These are phyloP conservation scores for Anthostomella pinea DNA, from an alignment of 2,329 filamentous ascomycete genomes.

Conservation along the genomic window DNA sequence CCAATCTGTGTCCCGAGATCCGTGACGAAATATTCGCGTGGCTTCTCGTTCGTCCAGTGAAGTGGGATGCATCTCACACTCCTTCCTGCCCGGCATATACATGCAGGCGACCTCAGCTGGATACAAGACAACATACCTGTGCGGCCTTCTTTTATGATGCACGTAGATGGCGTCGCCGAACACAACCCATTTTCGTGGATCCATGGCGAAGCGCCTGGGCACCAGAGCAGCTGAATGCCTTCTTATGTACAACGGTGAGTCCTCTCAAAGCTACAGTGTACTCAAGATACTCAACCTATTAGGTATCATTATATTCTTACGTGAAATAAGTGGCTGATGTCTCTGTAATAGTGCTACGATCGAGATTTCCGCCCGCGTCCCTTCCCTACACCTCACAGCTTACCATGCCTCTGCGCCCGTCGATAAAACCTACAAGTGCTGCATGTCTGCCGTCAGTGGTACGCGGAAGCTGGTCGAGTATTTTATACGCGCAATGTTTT, in stretches of 20 bases:
- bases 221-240: constrained; percentile 9
- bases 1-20: constrained; percentile 8
- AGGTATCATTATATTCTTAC: no score
- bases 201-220: constrained; percentile 15
- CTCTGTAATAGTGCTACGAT: constrained; percentile 15
- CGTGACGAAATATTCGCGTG: constrained; percentile 15
- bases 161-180: neutral
- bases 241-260: constrained; percentile 7
- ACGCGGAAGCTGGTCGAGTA: constrained; percentile 15
- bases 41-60: constrained; percentile 15
- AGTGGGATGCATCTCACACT: constrained; percentile 12
- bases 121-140: constrained; percentile 4
- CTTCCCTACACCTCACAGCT: neutral
- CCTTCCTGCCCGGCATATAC: constrained; percentile 1
- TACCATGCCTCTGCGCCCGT: constrained; percentile 18
- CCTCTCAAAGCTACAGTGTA: no score
- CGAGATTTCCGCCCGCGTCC: neutral
- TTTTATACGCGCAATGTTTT: constrained; percentile 17
- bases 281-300: no score
- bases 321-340: no score
- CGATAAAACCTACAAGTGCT: constrained; percentile 7
- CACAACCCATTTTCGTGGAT: neutral
- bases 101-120: no score
- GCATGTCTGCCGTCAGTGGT: constrained; percentile 16
- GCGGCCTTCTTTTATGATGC: neutral